Base-by-base conservation (phyloP, 2,329 filamentous ascomycete genomes). In the Hypomyces perniciosus region DNA sequence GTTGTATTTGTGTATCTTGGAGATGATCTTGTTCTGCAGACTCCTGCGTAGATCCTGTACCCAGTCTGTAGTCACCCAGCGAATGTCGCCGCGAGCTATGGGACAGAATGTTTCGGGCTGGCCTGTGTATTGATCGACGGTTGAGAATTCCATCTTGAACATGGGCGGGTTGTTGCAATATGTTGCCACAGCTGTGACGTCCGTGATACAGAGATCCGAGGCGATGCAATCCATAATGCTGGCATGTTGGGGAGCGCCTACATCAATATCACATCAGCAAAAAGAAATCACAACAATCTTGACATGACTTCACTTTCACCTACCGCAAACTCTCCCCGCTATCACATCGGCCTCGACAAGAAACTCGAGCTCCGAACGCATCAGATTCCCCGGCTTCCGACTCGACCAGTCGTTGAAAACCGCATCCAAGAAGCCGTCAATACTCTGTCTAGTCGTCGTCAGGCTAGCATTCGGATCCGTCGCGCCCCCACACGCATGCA, bases 361-460 rank as follows among this genome's bases (percentile, higher is more conserved):
- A 51, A 67, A 65, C 4, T 68, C 64, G 46, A 66, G 53, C 10
- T 48, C 50, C 0, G 64, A 64, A 42, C 56, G 63, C 28, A n/a
- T n/a, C 2, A 57, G 44, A 1, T 49, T 52, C 0, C 41, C 52
- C 1, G 44, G 10, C 4, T 31, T 37, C 7, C 55, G 52, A 20
- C 59, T 57, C 1, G 51, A 34, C 64, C 65, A 67, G 2, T 57
- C 52, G 5, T 59, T 59, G 50, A 67, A 68, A 0, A 66, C 52
- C 10, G 65, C 65, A 0, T 59, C 59, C 30, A 68, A 47, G 30
- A 67, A 68, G 1, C 61, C 59, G 26, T 68, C 65, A 47, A 68
- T 63, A 6, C 63, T 68, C 13, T 59, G 55, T 8, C 57, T 55
- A 0, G 65, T 67, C 29, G 57, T 57, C 0, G 48, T 38, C 13